Base-by-base conservation (phyloP, 805 yeast species). In the Starmerella davenportii region DNA sequence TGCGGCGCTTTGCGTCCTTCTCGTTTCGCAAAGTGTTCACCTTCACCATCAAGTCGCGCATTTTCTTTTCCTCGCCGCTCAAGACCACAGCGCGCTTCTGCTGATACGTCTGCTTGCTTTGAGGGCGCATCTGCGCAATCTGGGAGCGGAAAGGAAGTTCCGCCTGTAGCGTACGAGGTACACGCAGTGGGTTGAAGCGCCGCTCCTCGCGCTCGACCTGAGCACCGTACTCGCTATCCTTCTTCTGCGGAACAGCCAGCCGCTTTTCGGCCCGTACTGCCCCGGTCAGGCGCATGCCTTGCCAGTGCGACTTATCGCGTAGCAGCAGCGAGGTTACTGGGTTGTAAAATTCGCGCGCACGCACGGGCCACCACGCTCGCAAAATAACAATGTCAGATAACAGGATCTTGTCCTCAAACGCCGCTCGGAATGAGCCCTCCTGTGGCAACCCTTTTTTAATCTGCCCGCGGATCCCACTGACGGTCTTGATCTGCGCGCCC, bases 321-420 rank as follows among this genome's bases (percentile, higher is more conserved):
- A 85, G 59, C 51, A 92, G 65, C 54, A 87, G 64, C 1, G 98
- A 90, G 0, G 95, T 79, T 17, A 90, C 96, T 1, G 96, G 96
- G 55, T 90, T 92, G 60, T 87, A 92, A 60, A 82, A 90, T 57
- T 74, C 74, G 58, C 87, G 78, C 14, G 90, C 79, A 47, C 70
- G 74, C 29, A 90, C 92, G 2, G 96, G 96, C 56, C 84, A 85
- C 98, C 98, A 90, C 3, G 96, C 85, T 56, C 93, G 76, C 56
- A 90, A 63, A 51, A 87, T 76, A 14, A 90, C 70, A 39, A 81
- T 78, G 59, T 90, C 98, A 33, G 56, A 48, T 75, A 90, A 68
- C 39, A 87, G 67, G 29, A 87, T 71, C 61, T 85, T 87, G 57
- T 90, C 99, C 59, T 90, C 99, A 59, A 90, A 90, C 1, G 95